These are phyloP conservation scores for Corchorus capsularis DNA, from an alignment of 345 rosid genomes.

Conservation along the genomic window DNA sequence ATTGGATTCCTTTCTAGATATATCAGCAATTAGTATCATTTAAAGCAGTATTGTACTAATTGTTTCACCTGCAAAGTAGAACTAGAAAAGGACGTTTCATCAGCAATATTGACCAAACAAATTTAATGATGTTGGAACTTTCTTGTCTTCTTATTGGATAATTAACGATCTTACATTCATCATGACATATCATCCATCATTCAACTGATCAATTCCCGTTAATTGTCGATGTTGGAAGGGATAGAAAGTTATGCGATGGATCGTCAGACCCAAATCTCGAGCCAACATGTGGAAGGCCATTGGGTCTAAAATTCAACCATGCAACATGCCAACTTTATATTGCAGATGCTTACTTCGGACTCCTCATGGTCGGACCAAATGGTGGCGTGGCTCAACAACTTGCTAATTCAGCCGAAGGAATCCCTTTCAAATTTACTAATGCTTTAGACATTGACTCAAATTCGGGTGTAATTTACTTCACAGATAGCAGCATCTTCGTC, in stretches of 20 bases:
- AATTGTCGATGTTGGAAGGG: slow-evolving; percentile 17
- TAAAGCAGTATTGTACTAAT: too few species aligned
- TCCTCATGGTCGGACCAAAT: slow-evolving; percentile 38
- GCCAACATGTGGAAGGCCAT: slow-evolving; percentile 52
- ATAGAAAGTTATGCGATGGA: slow-evolving; percentile 41
- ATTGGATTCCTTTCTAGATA: too few species aligned
- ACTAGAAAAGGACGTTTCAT: too few species aligned
- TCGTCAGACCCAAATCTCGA: slow-evolving; percentile 35
- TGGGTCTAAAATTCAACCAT: slow-evolving; percentile 48
- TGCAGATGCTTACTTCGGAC: slow-evolving; percentile 63
- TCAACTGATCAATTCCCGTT: neutral
- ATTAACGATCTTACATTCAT: too few species aligned
- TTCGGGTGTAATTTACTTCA: slow-evolving; percentile 50
- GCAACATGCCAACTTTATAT: slow-evolving; percentile 54
- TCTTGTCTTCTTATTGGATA: too few species aligned
- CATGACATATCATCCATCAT: too few species aligned
- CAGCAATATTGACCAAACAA: too few species aligned
- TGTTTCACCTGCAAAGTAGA: too few species aligned
- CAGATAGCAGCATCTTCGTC: slow-evolving; percentile 44
- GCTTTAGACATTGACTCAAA: slow-evolving; percentile 45
- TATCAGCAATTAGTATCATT: too few species aligned
- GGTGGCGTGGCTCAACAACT: slow-evolving; percentile 48
- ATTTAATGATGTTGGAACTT: too few species aligned
- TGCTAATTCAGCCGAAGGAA: slow-evolving; percentile 35
- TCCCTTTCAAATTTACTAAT: slow-evolving; percentile 43